Conservation (phyloP, 441 rosid species). For the Adansonia rubrostipa region DNA sequence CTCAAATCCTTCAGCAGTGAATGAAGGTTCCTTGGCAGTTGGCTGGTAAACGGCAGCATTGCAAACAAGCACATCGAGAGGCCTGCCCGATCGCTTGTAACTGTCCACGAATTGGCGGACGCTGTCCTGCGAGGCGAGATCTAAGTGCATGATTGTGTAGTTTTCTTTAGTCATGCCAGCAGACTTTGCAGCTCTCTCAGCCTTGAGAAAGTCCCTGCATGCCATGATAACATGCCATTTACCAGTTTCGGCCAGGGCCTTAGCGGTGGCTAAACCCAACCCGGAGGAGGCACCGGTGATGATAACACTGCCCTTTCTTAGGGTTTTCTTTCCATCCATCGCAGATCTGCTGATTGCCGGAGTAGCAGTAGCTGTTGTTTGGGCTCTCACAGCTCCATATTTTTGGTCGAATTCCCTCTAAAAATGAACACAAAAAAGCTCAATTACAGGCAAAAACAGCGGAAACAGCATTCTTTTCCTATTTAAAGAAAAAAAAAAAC, state of each 20-base stretch:
- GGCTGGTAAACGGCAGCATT: constrained; percentile 91
- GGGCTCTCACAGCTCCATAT: constrained; percentile 66
- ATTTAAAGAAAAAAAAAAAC: not conserved
- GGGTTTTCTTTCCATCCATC: constrained; percentile 70
- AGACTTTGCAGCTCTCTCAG: constrained; percentile 80
- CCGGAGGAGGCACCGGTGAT: constrained; percentile 97
- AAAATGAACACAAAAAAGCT: not conserved
- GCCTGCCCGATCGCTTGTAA: constrained; percentile 54
- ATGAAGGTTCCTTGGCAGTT: constrained; percentile 85
- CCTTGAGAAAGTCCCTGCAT: constrained; percentile 82
- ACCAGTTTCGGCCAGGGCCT: constrained; percentile 90
- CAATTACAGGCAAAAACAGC: constrained; percentile 2
- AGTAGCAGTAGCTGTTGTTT: constrained; percentile 59
- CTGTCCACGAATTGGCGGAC: constrained; percentile 78
- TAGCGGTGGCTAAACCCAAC: constrained; percentile 85
- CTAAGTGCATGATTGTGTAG: constrained; percentile 87
- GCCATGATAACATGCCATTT: constrained; percentile 98
- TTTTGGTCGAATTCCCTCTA: constrained; percentile 60
- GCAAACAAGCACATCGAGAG: constrained; percentile 82
- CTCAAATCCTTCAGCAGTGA: constrained; percentile 92
- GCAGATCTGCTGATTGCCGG: constrained; percentile 58
- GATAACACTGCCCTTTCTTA: constrained; percentile 79
- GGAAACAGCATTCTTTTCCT: not conserved
- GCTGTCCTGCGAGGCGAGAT: constrained; percentile 85
- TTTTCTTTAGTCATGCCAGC: constrained; percentile 75